These are phyloP conservation scores for Brasilioporus rufonigricans DNA, from an alignment of 768 basidiomycete species.

Conservation along the genomic window DNA sequence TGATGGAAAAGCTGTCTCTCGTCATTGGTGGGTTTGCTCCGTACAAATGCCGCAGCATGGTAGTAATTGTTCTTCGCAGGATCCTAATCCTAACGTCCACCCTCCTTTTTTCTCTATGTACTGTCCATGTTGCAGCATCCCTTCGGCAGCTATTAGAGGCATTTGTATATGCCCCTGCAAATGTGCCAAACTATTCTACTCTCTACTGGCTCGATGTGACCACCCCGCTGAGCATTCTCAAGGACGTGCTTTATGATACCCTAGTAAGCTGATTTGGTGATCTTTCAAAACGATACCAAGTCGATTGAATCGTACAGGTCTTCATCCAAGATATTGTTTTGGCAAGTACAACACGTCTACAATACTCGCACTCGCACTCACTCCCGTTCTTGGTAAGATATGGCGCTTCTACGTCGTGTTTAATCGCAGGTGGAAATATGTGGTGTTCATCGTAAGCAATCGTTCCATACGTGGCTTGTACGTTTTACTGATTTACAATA, in stretches of 20 bases:
- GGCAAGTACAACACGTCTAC: neutral
- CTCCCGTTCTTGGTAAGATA: neutral
- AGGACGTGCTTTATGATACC: neutral
- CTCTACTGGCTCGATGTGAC: slow-evolving; percentile 1
- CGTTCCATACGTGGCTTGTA: neutral
- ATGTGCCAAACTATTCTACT: neutral
- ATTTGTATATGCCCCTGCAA: neutral
- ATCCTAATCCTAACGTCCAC: neutral
- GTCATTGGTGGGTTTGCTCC: neutral
- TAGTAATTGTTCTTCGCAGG: neutral
- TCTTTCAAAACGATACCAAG: neutral
- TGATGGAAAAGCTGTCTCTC: neutral
- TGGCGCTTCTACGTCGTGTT: slow-evolving; percentile 1
- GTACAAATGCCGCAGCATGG: neutral
- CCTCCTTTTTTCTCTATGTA: neutral
- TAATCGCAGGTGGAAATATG: neutral
- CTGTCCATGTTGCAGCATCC: neutral
- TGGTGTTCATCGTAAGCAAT: neutral
- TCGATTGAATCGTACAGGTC: neutral
- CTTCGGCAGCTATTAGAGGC: neutral
- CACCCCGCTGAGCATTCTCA: neutral
- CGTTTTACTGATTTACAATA: neutral
- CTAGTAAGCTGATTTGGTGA: neutral
- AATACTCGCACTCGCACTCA: neutral
- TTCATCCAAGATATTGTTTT: neutral